Evolutionary conservation across 1,284 basidiomycete genomes (phyloP), one percentile per base, ranked within the genome.

Genomic region (Marasmius fiardii): DNA sequence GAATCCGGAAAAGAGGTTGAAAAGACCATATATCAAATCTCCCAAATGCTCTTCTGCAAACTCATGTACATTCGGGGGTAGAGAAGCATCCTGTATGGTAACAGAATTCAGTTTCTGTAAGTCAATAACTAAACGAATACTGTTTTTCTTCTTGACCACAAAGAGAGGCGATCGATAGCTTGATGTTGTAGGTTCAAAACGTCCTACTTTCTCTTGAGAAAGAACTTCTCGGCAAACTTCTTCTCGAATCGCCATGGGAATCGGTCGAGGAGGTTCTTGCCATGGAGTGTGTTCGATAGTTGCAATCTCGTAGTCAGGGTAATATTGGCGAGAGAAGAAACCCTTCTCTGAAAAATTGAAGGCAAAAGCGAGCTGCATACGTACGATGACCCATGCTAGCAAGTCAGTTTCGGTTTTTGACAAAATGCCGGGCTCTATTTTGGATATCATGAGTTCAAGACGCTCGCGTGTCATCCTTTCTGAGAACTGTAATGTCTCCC

Each of bases 41-140:
- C 70, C 70, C 3, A 67, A 62, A 41, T 68, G 72, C 0, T 52
- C 48, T 59, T 73, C 69, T 1, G 70, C 65, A 50, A 73, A 70
- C 6, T 71, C 64, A 18, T 72, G 64, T 6, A 67, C 52, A 3
- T 63, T 53, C 0, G 69, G 70, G 0, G 67, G 65, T 1, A 74
- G 43, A 0, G 69, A 52, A 2, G 24, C 24, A 52, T 74, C 68
- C 11, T 63, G 62, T 4, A 74, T 64, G 0, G 63, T 69, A 7
- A 72, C 65, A 1, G 60, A 55, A 51, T 75, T 75, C 0, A 75
- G 61, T 0, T 65, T 60, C 50, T 72, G 63, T 0, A 74, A 57
- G 37, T 71, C 65, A 33, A 68, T 63, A 0, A 75, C 69, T 0
- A 74, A 18, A 0, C 67, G 60, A 0, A 71, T 57, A 1, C 65